Percentiles rank a stretch among this genome's conserved stretches.
Evolutionary conservation across 2,329 filamentous ascomycete species (phyloP).

Genomic region (Alternaria consortialis): DNA sequence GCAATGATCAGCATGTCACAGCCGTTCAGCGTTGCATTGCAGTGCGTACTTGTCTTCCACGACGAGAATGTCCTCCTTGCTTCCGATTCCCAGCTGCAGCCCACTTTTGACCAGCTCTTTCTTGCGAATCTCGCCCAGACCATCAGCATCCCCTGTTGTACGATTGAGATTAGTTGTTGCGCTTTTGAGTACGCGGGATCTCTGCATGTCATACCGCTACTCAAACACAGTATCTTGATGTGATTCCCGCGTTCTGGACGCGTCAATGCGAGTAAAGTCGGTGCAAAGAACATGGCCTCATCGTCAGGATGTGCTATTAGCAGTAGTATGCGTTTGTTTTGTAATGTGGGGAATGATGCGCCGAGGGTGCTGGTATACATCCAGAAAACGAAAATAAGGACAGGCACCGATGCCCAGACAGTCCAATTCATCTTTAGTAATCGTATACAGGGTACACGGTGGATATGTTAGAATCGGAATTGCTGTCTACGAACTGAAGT

Average conservation of each 20-base stretch:
- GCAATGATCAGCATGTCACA: constrained; percentile 17
- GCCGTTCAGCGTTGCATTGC: constrained; percentile 7
- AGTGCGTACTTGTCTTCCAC: constrained; percentile 74
- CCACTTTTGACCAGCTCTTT: constrained; percentile 85
- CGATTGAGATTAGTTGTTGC: constrained; percentile 14
- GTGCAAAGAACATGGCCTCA: constrained; percentile 99
- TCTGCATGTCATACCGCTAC: constrained; percentile 68
- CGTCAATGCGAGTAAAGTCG: constrained; percentile 85
- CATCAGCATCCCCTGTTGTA: constrained; percentile 77
- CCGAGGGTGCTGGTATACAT: constrained; percentile 58
- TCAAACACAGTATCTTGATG: constrained; percentile 92
- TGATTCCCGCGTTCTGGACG: constrained; percentile 83
- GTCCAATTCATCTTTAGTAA: constrained; percentile 52
- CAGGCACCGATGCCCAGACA: constrained; percentile 51
- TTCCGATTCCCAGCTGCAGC: constrained; percentile 75
- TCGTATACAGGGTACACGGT: neutral
- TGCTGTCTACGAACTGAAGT: neutral
- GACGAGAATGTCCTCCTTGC: constrained; percentile 83
- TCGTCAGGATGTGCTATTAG: constrained; percentile 98
- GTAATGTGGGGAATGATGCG: constrained; percentile 69
- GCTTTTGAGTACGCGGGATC: neutral
- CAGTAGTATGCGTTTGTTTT: constrained; percentile 86
- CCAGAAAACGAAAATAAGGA: constrained; percentile 56
- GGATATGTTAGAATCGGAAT: neutral
- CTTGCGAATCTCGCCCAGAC: constrained; percentile 82